Evolutionary conservation across 2,329 filamentous ascomycete species (phyloP).

Genomic region (Chrysoporthe deuterocubensis): DNA sequence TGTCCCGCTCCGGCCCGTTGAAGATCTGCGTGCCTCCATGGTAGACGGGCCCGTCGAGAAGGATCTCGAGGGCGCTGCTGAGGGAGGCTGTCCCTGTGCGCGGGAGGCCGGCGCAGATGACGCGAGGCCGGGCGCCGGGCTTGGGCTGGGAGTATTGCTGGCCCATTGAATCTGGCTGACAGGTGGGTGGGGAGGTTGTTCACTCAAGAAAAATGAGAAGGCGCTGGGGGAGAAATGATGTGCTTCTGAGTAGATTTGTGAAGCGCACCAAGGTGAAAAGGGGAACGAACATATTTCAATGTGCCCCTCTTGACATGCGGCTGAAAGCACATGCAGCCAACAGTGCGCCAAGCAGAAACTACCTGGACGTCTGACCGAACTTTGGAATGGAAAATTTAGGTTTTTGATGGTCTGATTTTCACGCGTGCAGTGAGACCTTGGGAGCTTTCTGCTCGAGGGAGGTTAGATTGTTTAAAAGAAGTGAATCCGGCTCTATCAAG

Average conservation of each 20-base stretch:
- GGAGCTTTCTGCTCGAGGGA: background rate
- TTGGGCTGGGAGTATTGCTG: conserved; percentile 32
- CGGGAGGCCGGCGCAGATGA: conserved; percentile 36
- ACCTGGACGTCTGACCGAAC: no score
- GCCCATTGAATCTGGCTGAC: conserved; percentile 22
- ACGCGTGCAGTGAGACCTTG: no score
- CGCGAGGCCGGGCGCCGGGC: conserved; percentile 30
- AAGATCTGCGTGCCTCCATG: conserved; percentile 33
- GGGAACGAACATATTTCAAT: background rate
- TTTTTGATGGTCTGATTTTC: no score
- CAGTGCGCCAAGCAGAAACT: no score
- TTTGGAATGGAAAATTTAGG: no score
- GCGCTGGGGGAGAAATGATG: background rate
- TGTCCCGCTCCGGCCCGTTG: conserved; percentile 29
- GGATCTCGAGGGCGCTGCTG: conserved; percentile 32
- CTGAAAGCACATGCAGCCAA: background rate
- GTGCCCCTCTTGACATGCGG: background rate
- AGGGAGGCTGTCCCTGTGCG: conserved; percentile 35
- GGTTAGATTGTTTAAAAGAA: background rate
- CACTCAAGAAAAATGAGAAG: background rate
- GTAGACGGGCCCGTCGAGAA: conserved; percentile 33
- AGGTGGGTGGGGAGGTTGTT: background rate
- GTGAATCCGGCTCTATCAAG: background rate
- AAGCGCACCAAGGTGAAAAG: no score
- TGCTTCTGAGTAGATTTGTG: background rate